Percentiles rank a stretch among this genome's conserved stretches.
phyloP scores from a whole-genome alignment of 331 rosid genomes.

The Phaseolus coccineus region DNA sequence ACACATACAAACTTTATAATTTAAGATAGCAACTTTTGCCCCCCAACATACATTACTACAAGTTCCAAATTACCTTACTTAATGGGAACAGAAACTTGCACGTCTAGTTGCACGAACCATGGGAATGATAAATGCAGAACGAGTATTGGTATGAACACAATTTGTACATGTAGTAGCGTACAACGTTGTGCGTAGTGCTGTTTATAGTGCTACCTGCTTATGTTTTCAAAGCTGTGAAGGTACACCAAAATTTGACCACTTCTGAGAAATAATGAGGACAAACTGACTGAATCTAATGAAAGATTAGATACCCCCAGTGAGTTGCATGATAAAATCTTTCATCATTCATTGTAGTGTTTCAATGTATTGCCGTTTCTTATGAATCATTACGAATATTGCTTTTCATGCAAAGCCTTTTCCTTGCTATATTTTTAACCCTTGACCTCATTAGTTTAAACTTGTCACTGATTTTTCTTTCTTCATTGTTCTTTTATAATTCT shows the following conservation, averaged over 20 bases:
- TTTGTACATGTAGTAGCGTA: neutral
- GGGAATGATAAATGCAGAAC: neutral
- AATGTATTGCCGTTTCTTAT: neutral
- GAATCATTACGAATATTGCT: neutral
- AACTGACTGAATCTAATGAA: neutral
- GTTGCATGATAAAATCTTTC: neutral
- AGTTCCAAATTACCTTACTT: neutral
- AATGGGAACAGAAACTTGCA: slow-evolving; percentile 38
- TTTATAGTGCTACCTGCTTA: too few species aligned
- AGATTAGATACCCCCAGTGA: neutral
- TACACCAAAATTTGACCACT: neutral
- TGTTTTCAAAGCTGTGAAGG: too few species aligned
- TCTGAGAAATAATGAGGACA: neutral
- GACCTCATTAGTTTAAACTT: neutral
- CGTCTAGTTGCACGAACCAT: slow-evolving; percentile 36
- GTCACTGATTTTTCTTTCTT: neutral
- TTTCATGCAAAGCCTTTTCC: neutral
- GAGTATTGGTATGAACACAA: neutral
- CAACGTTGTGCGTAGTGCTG: neutral
- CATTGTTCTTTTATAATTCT: neutral
- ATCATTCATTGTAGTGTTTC: neutral
- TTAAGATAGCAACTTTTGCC: slow-evolving; percentile 23
- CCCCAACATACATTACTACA: neutral
- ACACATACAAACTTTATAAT: slow-evolving; percentile 7
- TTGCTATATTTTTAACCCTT: neutral